Percentiles rank a stretch among this genome's conserved stretches.
These are phyloP conservation scores for Delphinella strobiligena DNA, from an alignment of 2,329 filamentous ascomycete genomes.

Conservation along the genomic window DNA sequence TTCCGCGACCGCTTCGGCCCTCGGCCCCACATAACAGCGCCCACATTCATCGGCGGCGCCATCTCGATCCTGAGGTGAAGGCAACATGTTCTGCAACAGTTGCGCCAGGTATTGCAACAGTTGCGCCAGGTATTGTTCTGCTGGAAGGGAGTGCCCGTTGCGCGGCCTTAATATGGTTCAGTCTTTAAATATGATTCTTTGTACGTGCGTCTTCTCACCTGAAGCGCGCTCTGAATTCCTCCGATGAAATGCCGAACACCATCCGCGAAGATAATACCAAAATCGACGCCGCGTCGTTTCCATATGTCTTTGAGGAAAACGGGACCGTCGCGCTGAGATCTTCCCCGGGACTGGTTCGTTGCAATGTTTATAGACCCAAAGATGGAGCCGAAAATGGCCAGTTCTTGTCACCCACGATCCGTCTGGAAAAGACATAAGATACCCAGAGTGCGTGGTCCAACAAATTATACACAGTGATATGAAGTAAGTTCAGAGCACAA, in stretches of 20 bases:
- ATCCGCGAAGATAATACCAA: conserved; percentile 22
- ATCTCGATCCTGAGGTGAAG: no score
- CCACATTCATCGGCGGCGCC: no score
- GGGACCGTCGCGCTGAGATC: conserved; percentile 33
- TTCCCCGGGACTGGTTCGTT: conserved; percentile 30
- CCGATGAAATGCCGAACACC: conserved; percentile 12
- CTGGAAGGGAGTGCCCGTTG: no score
- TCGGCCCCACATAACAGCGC: no score
- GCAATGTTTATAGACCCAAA: conserved; percentile 41
- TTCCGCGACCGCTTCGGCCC: no score
- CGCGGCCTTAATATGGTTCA: no score
- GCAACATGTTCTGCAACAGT: no score
- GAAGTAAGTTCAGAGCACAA: conserved; percentile 1
- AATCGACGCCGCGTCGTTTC: conserved; percentile 23
- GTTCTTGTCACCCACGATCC: conserved; percentile 4
- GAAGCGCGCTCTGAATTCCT: no score
- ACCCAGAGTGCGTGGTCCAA: conserved; percentile 1
- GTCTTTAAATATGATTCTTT: no score
- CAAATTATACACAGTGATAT: background rate
- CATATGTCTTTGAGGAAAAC: conserved; percentile 41
- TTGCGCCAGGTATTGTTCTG: no score
- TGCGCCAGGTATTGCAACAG: no score
- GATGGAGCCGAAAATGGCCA: background rate
- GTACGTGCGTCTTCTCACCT: no score
- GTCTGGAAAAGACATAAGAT: conserved; percentile 3